Base-by-base conservation (phyloP, 2,329 filamentous ascomycete genomes). In the Colletotrichum costaricense region DNA sequence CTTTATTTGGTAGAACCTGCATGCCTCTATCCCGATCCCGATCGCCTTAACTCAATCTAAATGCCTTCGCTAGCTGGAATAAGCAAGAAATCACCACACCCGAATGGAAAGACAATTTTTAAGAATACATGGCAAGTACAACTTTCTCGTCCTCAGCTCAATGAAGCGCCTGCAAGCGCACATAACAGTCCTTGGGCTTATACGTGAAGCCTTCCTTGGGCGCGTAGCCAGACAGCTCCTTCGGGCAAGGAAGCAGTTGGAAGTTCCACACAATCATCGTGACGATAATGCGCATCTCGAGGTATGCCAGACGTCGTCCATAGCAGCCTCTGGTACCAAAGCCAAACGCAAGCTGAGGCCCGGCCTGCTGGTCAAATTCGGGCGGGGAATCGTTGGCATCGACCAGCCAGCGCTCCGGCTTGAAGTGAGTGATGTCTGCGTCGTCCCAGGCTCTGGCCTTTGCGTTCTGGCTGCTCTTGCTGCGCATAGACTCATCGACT, bases 261-360 rank as follows among this genome's bases (percentile, higher is more conserved):
- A 85, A 84, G 57, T 80, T 78, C 84, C 83, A 85, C 3, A 82
- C 74, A 35, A 84, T 74, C 63, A 84, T 69, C 11, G 79, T 80
- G 26, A 82, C 76, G 56, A 81, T 72, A 19, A 82, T 79, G 42
- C 78, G 78, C 72, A 85, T 57, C 73, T 82, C 76, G 56, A 83
- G 38, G 52, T 82, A 77, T 0, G 81, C 84, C 69, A 85, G 72
- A 69, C 76, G 79, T 69, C 78, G 79, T 0, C 84, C 84, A 60
- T 80, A 85, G 66, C 84, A 86, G 3, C 80, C 80, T 4, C 84
- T 74, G 6, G 79, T 77, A 0, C 84, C 84, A 5, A 78, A 52
- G 0, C 82, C 81, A 74, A 85, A 86, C 0, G 79, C 75, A 49
- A 83, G 74, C 6, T 67, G 77, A 0, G 82, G 83, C 0, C 83